Conservation (phyloP, 768 basidiomycete genomes). For the Coprinopsis sp. region DNA sequence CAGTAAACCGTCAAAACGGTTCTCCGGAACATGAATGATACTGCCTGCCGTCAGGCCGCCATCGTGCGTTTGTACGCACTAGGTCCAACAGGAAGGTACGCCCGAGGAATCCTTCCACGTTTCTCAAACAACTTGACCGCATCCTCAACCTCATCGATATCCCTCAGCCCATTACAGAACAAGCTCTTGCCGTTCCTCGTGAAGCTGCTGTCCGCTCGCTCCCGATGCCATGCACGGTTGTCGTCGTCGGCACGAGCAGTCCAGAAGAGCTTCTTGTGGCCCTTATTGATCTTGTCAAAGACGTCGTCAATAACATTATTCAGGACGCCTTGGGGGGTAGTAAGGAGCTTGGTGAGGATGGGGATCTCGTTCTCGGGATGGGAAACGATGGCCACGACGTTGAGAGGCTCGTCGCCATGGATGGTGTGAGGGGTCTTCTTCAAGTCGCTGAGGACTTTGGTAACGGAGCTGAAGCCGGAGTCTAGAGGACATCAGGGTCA, state of each 20-base stretch:
- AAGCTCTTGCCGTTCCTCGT: conserved; percentile 88
- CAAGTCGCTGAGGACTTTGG: conserved; percentile 79
- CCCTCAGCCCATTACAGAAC: conserved; percentile 97
- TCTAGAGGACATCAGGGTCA: conserved; percentile 86
- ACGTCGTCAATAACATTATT: conserved; percentile 98
- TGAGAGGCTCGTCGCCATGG: conserved; percentile 97
- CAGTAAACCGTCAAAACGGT: too few species aligned
- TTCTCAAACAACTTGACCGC: conserved; percentile 71
- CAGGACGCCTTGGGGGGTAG: conserved; percentile 82
- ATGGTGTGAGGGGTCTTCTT: conserved; percentile 85
- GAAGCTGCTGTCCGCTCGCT: conserved; percentile 96
- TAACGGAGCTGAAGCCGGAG: conserved; percentile 79
- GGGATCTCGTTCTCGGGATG: conserved; percentile 87
- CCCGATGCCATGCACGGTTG: conserved; percentile 95
- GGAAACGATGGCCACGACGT: conserved; percentile 90
- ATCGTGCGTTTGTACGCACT: conserved; percentile 40
- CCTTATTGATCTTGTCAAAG: conserved; percentile 93
- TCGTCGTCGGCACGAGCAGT: conserved; percentile 96
- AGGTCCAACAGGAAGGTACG: conserved; percentile 86
- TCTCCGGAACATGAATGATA: too few species aligned
- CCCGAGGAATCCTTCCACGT: conserved; percentile 79
- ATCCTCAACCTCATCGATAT: conserved; percentile 86
- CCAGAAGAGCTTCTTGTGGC: conserved; percentile 94
- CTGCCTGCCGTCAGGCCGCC: too few species aligned
- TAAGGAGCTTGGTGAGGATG: conserved; percentile 88